Percentiles rank a stretch among this genome's conserved stretches.
phyloP scores from a whole-genome alignment of 176 grass and related monocot species.

The Musa troglodytarum region DNA sequence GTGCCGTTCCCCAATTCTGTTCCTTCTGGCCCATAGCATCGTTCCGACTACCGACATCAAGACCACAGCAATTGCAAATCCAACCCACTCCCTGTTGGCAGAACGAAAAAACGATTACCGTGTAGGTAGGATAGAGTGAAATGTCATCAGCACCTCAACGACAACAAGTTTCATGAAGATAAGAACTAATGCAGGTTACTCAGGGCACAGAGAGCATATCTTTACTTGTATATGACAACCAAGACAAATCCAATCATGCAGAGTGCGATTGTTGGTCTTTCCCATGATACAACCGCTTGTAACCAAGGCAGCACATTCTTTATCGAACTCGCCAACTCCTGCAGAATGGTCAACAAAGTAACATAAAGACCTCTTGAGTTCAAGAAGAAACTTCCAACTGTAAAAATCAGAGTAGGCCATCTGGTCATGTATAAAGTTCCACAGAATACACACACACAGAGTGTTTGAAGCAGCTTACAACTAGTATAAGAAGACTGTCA shows the following conservation, averaged over 20 bases:
- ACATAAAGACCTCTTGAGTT: too few relatives aligned
- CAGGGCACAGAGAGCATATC: not conserved
- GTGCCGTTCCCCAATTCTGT: conserved; percentile 29
- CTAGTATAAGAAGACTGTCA: conserved; percentile 63
- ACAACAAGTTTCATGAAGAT: not conserved
- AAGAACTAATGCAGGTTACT: not conserved
- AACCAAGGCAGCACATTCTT: conserved; percentile 35
- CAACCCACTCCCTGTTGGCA: conserved; percentile 53
- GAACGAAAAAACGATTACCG: not conserved
- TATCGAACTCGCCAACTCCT: conserved; percentile 55
- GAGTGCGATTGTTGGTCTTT: conserved; percentile 37
- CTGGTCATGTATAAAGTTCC: not conserved
- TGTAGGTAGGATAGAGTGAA: not conserved
- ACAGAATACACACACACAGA: not conserved
- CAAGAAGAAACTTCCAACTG: not conserved
- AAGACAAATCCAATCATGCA: conserved; percentile 28
- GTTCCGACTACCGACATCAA: conserved; percentile 24
- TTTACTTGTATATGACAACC: conserved; percentile 81
- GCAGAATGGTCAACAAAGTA: not conserved
- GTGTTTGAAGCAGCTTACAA: conserved; percentile 29
- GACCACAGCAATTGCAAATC: conserved; percentile 28
- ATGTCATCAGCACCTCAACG: not conserved
- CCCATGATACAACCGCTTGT: conserved; percentile 45
- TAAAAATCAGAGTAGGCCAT: not conserved
- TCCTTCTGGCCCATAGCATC: conserved; percentile 53